Base-by-base conservation (phyloP, 805 yeast genomes). In the Saturnispora besseyi region DNA sequence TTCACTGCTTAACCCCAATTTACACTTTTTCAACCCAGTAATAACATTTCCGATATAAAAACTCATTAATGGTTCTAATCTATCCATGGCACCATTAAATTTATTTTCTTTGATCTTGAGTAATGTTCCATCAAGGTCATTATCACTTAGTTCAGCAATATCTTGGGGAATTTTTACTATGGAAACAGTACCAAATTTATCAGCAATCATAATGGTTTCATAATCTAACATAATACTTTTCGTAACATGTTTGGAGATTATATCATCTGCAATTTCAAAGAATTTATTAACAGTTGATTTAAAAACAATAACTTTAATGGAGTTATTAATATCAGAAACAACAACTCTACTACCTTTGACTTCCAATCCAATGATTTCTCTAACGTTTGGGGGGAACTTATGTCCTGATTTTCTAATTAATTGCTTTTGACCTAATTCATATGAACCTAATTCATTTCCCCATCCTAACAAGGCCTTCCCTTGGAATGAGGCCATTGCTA, bases 131-230 rank as follows among this genome's bases (percentile, higher is more conserved):
- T 71, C 69, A 22, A 62, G 66, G 48, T 81, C 87, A 45, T 73
- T 76, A 51, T 76, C 82, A 24, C 79, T 65, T 40, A 72, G 61
- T 41, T 68, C 65, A 0, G 82, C 74, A 0, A 73, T 69, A 4
- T 71, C 67, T n/a, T 66, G 66, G 0, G 84, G 77, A 38, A 84
- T 64, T 51, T 96, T 69, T 38, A 87, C 65, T 1, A 86, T 75
- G 65, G 83, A 81, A 0, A 89, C 44, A 57, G 84, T 87, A 0
- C 98, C 97, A 65, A 85, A 88, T 59, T 81, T 82, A 62, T 93
- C 98, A 12, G 96, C 96, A 1, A 87, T 87, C 38, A 84, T 69
- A 1, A 85, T 77, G 0, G 96, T 88, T 50, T 79, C 80, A 53
- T 79, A 76, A 62, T 93, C 98, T 5, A 93, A 65, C 55, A 78